Conservation (phyloP, 768 basidiomycete genomes). For the Lactarius psammicola region DNA sequence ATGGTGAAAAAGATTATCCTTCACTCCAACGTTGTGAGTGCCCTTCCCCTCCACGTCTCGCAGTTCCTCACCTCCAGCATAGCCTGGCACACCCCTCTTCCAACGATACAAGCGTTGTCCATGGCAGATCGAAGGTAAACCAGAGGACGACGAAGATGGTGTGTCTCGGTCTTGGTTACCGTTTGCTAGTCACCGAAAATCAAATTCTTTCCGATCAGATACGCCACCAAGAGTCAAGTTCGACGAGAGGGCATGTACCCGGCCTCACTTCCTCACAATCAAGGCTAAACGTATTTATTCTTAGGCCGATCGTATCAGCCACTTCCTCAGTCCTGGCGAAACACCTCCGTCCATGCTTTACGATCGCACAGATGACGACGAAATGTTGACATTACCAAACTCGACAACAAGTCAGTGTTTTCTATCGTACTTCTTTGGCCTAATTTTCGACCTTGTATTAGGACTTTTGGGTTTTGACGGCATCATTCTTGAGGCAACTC, state of each 20-base stretch:
- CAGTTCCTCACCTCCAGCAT: background rate
- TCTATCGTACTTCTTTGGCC: constrained; percentile 3
- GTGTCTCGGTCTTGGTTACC: constrained; percentile 13
- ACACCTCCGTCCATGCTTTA: constrained; percentile 77
- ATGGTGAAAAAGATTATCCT: constrained; percentile 80
- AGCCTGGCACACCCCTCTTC: constrained; percentile 89
- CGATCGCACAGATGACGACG: constrained; percentile 76
- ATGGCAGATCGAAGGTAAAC: constrained; percentile 80
- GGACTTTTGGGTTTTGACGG: constrained; percentile 77
- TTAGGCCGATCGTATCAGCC: constrained; percentile 75
- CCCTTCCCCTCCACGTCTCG: background rate
- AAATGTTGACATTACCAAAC: constrained; percentile 63
- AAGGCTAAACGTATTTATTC: constrained; percentile 2
- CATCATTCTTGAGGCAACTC: constrained; percentile 74
- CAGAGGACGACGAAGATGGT: constrained; percentile 86
- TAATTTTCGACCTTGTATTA: constrained; percentile 33
- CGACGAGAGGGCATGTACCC: constrained; percentile 55
- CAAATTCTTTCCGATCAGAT: constrained; percentile 42
- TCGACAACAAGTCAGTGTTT: constrained; percentile 60
- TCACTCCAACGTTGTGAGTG: constrained; percentile 81
- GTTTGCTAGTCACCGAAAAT: constrained; percentile 9
- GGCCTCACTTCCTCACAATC: background rate
- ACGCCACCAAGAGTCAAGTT: constrained; percentile 73
- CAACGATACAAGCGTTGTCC: constrained; percentile 90
- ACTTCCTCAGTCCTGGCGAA: constrained; percentile 73